phyloP scores from a whole-genome alignment of 495 filamentous ascomycete species.

The Platismatia glauca region DNA sequence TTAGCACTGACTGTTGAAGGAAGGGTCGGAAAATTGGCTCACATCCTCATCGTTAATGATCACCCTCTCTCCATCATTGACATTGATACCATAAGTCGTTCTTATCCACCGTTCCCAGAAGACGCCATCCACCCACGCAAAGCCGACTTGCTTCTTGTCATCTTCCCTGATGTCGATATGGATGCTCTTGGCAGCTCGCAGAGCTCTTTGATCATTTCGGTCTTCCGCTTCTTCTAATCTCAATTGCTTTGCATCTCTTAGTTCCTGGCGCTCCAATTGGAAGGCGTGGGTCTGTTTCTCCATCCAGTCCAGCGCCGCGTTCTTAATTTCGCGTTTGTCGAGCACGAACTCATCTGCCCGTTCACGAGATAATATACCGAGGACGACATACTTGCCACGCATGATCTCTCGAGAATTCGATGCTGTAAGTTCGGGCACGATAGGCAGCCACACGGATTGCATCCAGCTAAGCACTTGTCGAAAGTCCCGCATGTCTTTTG shows the following conservation, averaged over 20 bases:
- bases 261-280: constrained; percentile 82
- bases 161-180: constrained; percentile 79
- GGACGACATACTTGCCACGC: constrained; percentile 84
- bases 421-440: constrained; percentile 88
- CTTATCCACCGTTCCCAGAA: constrained; percentile 98
- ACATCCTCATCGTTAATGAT: constrained; percentile 98
- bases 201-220: constrained; percentile 75
- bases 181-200: constrained; percentile 84
- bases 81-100: constrained; percentile 85
- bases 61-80: constrained; percentile 76
- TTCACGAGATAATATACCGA: constrained; percentile 77
- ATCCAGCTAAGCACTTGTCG: constrained; percentile 80
- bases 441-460: constrained; percentile 93
- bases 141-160: constrained; percentile 79
- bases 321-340: constrained; percentile 85
- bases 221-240: constrained; percentile 95
- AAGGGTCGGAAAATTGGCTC: constrained; percentile 34
- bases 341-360: constrained; percentile 67
- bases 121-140: constrained; percentile 97
- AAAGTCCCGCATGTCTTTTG: constrained; percentile 82
- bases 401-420: constrained; percentile 90
- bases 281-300: constrained; percentile 85
- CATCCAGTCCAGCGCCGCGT: constrained; percentile 94
- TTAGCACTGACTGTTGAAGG: constrained; percentile 24
- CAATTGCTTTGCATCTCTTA: constrained; percentile 87